These are phyloP conservation scores for Kregervanrija fluxuum DNA, from an alignment of 805 yeast species.

Conservation along the genomic window DNA sequence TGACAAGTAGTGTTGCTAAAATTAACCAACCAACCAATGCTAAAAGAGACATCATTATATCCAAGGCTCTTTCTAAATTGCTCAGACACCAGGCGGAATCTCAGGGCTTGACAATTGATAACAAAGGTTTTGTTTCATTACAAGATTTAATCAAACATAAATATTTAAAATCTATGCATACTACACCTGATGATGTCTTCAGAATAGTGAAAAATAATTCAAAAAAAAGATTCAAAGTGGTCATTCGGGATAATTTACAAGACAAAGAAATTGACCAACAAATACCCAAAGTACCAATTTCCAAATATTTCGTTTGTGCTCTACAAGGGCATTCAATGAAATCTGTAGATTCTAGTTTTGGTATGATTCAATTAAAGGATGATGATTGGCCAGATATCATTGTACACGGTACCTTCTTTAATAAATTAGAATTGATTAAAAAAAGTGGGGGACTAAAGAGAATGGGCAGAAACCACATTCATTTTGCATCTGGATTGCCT, in stretches of 20 bases:
- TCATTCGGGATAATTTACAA: conserved; percentile 12
- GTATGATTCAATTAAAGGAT: conserved; percentile 17
- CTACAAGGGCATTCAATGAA: conserved; percentile 84
- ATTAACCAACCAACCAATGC: neutral
- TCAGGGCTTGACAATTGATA: conserved; percentile 58
- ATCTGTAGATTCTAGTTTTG: conserved; percentile 32
- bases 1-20: neutral
- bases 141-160: conserved; percentile 46
- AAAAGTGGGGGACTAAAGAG: conserved; percentile 48
- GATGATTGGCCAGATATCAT: conserved; percentile 42
- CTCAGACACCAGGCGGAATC: conserved; percentile 80
- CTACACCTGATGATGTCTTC: conserved; percentile 50
- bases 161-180: conserved; percentile 47
- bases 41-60: conserved; percentile 32
- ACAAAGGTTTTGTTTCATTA: conserved; percentile 58
- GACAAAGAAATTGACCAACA: conserved; percentile 3
- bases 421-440: conserved; percentile 42
- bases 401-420: conserved; percentile 72
- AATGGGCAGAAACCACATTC: conserved; percentile 82
- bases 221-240: conserved; percentile 63
- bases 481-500: conserved; percentile 61
- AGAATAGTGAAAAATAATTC: conserved; percentile 57
- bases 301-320: conserved; percentile 58
- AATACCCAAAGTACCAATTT: conserved; percentile 3
- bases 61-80: conserved; percentile 68